Evolutionary conservation across 441 rosid species (phyloP), one percentile per base, ranked within the genome.

Genomic region (Mallotus japonicus): DNA sequence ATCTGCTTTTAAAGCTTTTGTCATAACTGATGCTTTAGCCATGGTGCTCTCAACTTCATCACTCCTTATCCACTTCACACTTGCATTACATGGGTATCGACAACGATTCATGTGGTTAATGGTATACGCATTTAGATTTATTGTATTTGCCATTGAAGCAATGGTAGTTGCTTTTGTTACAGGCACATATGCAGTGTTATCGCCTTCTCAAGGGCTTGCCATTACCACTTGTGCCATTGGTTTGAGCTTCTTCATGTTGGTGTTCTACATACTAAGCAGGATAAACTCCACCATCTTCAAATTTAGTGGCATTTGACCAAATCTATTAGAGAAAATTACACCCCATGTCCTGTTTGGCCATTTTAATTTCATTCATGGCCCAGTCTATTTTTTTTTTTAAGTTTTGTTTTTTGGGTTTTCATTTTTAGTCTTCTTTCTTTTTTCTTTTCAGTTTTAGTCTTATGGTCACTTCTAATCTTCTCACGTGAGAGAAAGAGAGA

Each of bases 1-100:
- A 15, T 62, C 59, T 56, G 79, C 75, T 24, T 79, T 81, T 57
- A 14, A 16, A 6, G 78, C 50, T 14, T 81, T 81, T 66, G 46
- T 77, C 0, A 10, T 75, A 32, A 2, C 69, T 0, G 78, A 81
- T 34, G 22, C 53, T 6, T 5, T 49, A 0, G 75, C 83, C 11
- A 59, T 81, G 71, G 4, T 53, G 28, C 51, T 70, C 65, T 75
- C 85, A 1, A 32, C 55, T 0, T 67, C 75, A 40, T 72, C 80
- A 15, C 75, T 78, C 19, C 59, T 76, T 14, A 22, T 76, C 19
- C 69, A 79, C 47, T 24, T 70, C 8, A 3, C 51, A 1, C 50
- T 20, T 11, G 53, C 59, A 5, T 69, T 75, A 20, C 40, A 55
- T 6, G 37, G 20, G 15, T 19, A 59, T 11, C 0, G 10, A 61